phyloP scores from a whole-genome alignment of 73 alveolate genomes.

The Paramecium primaurelia region DNA sequence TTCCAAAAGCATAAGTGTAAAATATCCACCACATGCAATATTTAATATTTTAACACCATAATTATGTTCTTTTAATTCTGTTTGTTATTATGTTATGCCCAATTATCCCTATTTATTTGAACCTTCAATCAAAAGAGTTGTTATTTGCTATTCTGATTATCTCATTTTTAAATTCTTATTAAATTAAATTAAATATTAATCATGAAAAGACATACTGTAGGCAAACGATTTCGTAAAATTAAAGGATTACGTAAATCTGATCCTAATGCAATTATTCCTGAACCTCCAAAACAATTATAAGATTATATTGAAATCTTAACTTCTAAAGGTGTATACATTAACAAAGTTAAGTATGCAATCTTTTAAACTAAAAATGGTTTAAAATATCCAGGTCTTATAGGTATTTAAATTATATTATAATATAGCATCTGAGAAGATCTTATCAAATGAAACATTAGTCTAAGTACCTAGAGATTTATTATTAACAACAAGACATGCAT shows the following conservation, averaged over 20 bases:
- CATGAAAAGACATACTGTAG: not conserved
- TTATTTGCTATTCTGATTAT: not conserved
- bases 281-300: not conserved
- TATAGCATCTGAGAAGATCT: constrained; percentile 51
- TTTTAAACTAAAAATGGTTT: constrained; percentile 52
- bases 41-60: not conserved
- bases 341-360: constrained; percentile 32
- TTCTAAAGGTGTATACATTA: not conserved
- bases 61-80: not conserved
- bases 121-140: not conserved
- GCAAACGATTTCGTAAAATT: not conserved
- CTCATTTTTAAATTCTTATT: not conserved
- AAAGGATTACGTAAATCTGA: not conserved
- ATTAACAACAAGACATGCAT: constrained; percentile 44
- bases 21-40: not conserved
- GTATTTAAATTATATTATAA: not conserved
- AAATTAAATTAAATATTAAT: not conserved
- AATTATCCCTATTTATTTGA: not conserved
- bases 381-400: constrained; percentile 48
- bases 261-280: not conserved
- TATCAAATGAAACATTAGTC: constrained; percentile 35
- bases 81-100: not conserved
- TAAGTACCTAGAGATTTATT: constrained; percentile 38
- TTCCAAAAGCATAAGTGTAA: not conserved
- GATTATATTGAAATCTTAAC: not conserved